Evolutionary conservation across 371 early-diverging fungal genomes (phyloP).

Genomic region (Mucor mucedo): DNA sequence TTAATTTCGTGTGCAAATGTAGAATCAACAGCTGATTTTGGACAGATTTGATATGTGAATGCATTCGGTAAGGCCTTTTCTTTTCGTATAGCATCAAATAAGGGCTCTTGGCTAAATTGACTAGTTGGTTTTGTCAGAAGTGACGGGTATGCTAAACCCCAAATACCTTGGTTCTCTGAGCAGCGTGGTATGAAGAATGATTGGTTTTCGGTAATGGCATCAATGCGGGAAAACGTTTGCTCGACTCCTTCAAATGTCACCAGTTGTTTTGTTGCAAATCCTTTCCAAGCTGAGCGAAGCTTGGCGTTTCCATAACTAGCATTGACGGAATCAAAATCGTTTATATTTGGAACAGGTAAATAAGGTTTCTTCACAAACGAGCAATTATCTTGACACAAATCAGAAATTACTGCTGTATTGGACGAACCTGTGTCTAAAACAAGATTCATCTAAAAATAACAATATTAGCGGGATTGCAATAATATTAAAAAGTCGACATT

Average conservation of each 20-base stretch:
- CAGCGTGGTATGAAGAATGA: constrained; percentile 14
- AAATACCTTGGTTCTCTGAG: constrained; percentile 15
- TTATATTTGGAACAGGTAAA: constrained; percentile 7
- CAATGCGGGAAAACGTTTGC: constrained; percentile 5
- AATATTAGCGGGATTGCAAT: not conserved
- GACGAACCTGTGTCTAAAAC: constrained; percentile 18
- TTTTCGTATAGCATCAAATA: constrained; percentile 10
- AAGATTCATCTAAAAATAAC: constrained; percentile 12
- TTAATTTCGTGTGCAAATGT: constrained; percentile 12
- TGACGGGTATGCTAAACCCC: constrained; percentile 12
- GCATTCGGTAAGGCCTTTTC: constrained; percentile 16
- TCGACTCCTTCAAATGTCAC: constrained; percentile 6
- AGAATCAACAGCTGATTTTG: constrained; percentile 16
- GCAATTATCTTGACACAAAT: constrained; percentile 8
- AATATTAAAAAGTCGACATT: not conserved
- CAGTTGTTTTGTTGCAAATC: constrained; percentile 11
- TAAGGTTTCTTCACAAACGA: constrained; percentile 16
- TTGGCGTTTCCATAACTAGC: constrained; percentile 17
- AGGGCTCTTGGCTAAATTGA: not conserved
- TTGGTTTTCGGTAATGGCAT: constrained; percentile 15
- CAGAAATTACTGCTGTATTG: constrained; percentile 14
- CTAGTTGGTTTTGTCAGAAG: constrained; percentile 7
- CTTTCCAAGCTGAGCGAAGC: constrained; percentile 13
- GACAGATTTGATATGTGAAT: constrained; percentile 16
- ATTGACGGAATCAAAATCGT: constrained; percentile 10